Conservation (phyloP, 306 rosid genomes). For the Myrica gale region DNA sequence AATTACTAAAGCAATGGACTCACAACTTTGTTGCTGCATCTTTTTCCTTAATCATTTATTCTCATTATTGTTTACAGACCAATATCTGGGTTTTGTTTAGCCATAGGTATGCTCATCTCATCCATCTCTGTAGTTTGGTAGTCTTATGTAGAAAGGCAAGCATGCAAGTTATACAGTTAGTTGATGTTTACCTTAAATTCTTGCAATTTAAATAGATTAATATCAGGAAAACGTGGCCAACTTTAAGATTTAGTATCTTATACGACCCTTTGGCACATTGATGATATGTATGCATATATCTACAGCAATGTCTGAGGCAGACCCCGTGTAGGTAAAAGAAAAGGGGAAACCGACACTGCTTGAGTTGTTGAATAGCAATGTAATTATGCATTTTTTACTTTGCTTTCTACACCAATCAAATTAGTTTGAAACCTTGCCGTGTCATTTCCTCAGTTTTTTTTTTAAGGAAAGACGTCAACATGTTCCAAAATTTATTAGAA, state of each 20-base stretch:
- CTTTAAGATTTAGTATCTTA: too few species aligned
- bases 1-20: not conserved
- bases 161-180: not conserved
- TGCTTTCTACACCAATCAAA: not conserved
- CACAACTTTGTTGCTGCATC: not conserved
- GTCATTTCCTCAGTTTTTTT: too few species aligned
- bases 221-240: not conserved
- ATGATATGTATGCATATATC: too few species aligned
- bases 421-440: too few species aligned
- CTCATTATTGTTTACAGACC: too few species aligned
- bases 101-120: slow-evolving; percentile 11
- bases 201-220: too few species aligned
- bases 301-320: not conserved
- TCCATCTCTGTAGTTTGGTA: not conserved
- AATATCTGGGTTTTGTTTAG: slow-evolving; percentile 5
- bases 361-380: not conserved
- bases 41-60: not conserved
- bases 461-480: too few species aligned
- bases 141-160: not conserved
- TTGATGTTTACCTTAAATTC: not conserved
- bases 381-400: not conserved
- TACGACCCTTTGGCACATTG: too few species aligned
- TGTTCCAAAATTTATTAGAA: too few species aligned
- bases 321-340: not conserved
- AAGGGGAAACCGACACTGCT: not conserved